Evolutionary conservation across 2,329 filamentous ascomycete species (phyloP), one percentile per base, ranked within the genome.

Genomic region (Neonectria faginata): DNA sequence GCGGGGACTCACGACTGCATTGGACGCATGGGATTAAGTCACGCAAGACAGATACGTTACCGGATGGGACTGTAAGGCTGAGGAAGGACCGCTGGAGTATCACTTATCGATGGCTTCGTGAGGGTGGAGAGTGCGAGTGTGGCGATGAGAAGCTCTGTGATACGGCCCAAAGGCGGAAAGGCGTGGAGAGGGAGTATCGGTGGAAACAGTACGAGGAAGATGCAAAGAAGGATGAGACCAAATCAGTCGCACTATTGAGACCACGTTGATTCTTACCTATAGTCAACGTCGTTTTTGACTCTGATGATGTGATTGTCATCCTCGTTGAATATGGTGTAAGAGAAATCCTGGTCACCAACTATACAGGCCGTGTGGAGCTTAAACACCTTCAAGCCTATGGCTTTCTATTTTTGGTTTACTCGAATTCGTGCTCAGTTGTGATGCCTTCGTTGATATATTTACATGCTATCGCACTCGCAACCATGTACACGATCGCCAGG

Each of bases 21-120:
- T 87, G 84, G 84, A 86, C 84, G 12, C 85, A 88, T 67, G 84
- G 82, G 0, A 87, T 88, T 65, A 81, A 82, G 67, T 80, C 84
- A 61, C 79, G 85, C 53, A 87, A 86, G 72, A 87, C 81, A 4
- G 85, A 87, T 60, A 75, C 74, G 0, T 62, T 86, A 1, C 16
- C 75, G 0, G 84, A 86, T 66, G 84, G 82, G 0, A 80, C 77
- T 2, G 78, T 84, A 2, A 76, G 85, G 5, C 62, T 67, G 39
- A 76, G 85, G 0, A 69, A 64, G 2, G 78, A 85, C 31, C 78
- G 85, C 7, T 87, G 85, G 85, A 87, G 85, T 69, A 79, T 87
- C 47, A 87, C 85, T 2, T 87, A 85, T 69, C 80, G 85, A 0
- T 87, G 85, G 85, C 67, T 85, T 6, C 76, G 85, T 8, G 74